Conservation (phyloP, 306 rosid genomes). For the Fagus crenata region DNA sequence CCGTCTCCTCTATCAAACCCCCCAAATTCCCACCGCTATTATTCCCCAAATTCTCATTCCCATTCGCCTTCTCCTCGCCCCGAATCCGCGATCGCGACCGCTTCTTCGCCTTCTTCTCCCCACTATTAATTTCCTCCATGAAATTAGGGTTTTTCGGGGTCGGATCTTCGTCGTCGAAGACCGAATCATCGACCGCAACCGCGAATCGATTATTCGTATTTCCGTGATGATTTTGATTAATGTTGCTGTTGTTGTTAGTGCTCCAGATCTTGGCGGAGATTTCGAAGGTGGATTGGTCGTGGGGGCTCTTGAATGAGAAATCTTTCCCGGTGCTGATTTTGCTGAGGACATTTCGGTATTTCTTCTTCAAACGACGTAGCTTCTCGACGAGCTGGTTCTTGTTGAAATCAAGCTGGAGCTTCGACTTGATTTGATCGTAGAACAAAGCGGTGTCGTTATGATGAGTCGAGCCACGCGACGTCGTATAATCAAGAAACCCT, state of each 20-base stretch:
- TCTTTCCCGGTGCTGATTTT: constrained; percentile 51
- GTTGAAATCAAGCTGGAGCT: constrained; percentile 62
- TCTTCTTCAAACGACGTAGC: constrained; percentile 73
- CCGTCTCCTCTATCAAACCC: constrained; percentile 4
- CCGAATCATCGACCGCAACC: constrained; percentile 40
- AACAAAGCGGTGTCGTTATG: constrained; percentile 49
- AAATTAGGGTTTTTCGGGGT: constrained; percentile 44
- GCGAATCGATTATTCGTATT: constrained; percentile 26
- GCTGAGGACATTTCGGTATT: constrained; percentile 47
- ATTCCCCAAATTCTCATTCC: too few relatives aligned
- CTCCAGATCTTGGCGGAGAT: constrained; percentile 76
- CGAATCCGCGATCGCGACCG: constrained; percentile 38
- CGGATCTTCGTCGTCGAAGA: constrained; percentile 66
- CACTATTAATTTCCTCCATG: constrained; percentile 35
- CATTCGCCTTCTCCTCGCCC: constrained; percentile 29
- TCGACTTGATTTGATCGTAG: constrained; percentile 53
- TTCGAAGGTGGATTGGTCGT: constrained; percentile 69
- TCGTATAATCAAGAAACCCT: constrained; percentile 58
- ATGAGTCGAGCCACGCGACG: constrained; percentile 40
- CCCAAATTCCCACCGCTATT: neutral
- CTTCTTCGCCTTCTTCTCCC: constrained; percentile 44
- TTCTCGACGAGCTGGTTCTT: constrained; percentile 68
- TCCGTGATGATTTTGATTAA: too few relatives aligned
- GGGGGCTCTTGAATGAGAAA: constrained; percentile 58
- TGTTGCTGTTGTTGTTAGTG: constrained; percentile 5